Conservation (phyloP, 441 rosid genomes). For the Pelargonium myrrhifolium region DNA sequence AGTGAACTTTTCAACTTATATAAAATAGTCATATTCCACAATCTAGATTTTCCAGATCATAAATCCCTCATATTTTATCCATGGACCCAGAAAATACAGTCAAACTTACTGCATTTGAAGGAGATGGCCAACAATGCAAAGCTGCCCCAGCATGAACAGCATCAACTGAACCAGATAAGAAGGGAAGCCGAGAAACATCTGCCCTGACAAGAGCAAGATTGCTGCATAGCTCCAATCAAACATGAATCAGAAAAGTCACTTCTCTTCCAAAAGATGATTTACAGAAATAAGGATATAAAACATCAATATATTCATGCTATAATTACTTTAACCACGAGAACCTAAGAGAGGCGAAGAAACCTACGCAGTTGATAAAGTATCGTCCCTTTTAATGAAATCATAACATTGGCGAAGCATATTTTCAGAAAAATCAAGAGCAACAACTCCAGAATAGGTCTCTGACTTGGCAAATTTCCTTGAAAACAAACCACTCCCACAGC, state of each 20-base stretch:
- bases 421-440: constrained; percentile 92
- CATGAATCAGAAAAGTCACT: constrained; percentile 13
- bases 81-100: neutral
- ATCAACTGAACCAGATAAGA: constrained; percentile 66
- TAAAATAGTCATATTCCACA: neutral
- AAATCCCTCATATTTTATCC: neutral
- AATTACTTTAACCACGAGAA: neutral
- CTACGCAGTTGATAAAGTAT: constrained; percentile 33
- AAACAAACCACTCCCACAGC: constrained; percentile 92
- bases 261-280: constrained; percentile 2
- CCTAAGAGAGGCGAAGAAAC: constrained; percentile 14
- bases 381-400: constrained; percentile 65
- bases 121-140: constrained; percentile 89
- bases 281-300: neutral
- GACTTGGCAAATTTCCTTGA: constrained; percentile 77
- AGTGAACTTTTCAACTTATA: neutral
- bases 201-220: constrained; percentile 87
- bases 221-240: constrained; percentile 30
- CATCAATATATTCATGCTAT: neutral
- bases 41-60: neutral
- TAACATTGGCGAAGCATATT: constrained; percentile 91
- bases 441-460: constrained; percentile 53
- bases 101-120: constrained; percentile 71
- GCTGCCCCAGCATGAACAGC: constrained; percentile 96
- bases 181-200: constrained; percentile 83